These are phyloP conservation scores for Coniochaeta ligniaria DNA, from an alignment of 2,329 filamentous ascomycete species.

Conservation along the genomic window DNA sequence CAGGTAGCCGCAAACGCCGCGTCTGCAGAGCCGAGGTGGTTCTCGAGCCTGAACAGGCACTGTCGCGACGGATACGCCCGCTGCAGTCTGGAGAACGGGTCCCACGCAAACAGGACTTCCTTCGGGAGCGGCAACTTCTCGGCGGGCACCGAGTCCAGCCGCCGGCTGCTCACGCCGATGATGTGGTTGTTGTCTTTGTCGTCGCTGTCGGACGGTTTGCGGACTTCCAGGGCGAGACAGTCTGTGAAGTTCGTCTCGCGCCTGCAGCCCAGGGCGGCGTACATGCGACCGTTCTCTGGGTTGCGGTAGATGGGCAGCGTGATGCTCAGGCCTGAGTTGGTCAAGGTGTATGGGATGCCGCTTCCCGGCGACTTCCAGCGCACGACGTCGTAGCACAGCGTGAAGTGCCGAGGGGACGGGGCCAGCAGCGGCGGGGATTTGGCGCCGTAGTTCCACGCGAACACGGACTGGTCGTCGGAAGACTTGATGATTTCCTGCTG, in stretches of 20 bases:
- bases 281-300: neutral
- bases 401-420: neutral
- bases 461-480: neutral
- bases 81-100: neutral
- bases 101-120: neutral
- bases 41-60: neutral
- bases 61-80: neutral
- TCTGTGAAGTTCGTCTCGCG: neutral
- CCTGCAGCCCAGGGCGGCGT: neutral
- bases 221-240: neutral
- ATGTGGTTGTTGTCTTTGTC: neutral
- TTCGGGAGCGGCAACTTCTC: neutral
- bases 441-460: neutral
- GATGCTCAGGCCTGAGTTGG: neutral
- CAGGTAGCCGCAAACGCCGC: neutral
- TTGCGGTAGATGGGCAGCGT: neutral
- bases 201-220: neutral
- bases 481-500: neutral
- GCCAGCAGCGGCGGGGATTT: neutral
- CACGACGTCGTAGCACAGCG: neutral
- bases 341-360: neutral
- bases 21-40: neutral
- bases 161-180: neutral
- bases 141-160: neutral
- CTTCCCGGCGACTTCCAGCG: neutral